Evolutionary conservation across 768 basidiomycete species (phyloP), one percentile per base, ranked within the genome.

Genomic region (Trametes cingulata): DNA sequence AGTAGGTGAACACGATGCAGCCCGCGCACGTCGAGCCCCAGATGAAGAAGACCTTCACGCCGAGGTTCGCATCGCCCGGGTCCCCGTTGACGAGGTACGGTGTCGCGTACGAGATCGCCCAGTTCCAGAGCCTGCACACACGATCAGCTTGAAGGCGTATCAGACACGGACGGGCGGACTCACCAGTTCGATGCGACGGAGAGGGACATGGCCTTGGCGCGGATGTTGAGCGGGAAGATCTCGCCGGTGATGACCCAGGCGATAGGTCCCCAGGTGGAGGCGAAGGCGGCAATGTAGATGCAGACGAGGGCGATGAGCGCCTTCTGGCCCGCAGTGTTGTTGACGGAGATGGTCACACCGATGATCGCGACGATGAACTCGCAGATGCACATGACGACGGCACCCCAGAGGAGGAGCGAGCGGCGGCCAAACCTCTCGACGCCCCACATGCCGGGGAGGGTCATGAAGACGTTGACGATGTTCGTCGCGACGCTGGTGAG

Each of bases 41-140:
- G 72, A 94, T 82, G 79, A 93, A 93, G 85, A 94, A 94, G 68
- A 93, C 90, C 71, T 88, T 90, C 43, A 80, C 79, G 53, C 81
- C 78, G 36, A 91, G 83, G 62, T 80, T 76, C 17, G 82, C 81
- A 73, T 81, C 80, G 65, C 80, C 80, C 3, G 69, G 53, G n/a
- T 65, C 74, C 1, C 65, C 1, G 73, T 78, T 75, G 64, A 83
- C 81, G 67, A 83, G 71, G 72, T 81, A 83, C 2, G 81, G 80
- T 6, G 80, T 78, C 47, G 76, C 77, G 67, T 77, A 80, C 6
- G 73, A 73, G 69, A 91, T 87, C 63, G 77, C 87, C 63, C 86
- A 90, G 75, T 93, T 93, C 86, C 87, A 91, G 45, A 71, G 67
- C 68, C 58, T 61, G 43, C 24, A 8, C 17, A 17, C 14, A 17